Evolutionary conservation across 2,329 filamentous ascomycete species (phyloP), one percentile per base, ranked within the genome.

Genomic region (Malbranchea cinnamomea): DNA sequence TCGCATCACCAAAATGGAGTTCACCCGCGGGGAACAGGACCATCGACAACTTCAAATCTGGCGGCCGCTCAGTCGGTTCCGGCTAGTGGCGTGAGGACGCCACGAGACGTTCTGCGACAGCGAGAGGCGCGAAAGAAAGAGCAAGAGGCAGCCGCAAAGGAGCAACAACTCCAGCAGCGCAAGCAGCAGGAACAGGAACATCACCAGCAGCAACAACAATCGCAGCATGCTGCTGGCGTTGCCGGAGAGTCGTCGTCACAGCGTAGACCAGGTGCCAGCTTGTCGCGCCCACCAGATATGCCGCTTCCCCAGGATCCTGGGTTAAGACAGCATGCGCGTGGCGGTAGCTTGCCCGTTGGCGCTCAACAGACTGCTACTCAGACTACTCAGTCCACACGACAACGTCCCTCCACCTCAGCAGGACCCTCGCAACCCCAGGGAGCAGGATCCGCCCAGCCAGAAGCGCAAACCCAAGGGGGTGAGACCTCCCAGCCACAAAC

Each of bases 101-200:
- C 87, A 10, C 74, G 79, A 40, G 79, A 87, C 59, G 87, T 95
- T 46, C 92, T 94, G 85, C 68, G 71, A 32, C 79, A 80, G 40
- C 70, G 85, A 38, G 82, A 91, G 53, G 71, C 77, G 15, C 63
- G 76, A 34, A 68, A 72, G 38, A 67, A 69, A 42, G 75, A 51
- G 35, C 44, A 57, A 46, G 56, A 58, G 43, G n/a, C 54, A 50
- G 40, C n/a, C n/a, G n/a, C n/a, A n/a, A n/a, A n/a, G n/a, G 43
- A 49, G 40, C 52, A 37, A 72, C 81, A 52, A 67, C 74, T 46
- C 69, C 70, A 63, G 62, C 62, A 45, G 62, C 63, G 46, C 56
- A 62, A 54, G 23, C 45, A 46, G 21, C 43, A 44, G 23, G 33
- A 36, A 26, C 39, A 42, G 28, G 35, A 41, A 25, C 43, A 47